Evolutionary conservation across 2,329 filamentous ascomycete species (phyloP), one percentile per base, ranked within the genome.

Genomic region (Achaetomium macrosporum): DNA sequence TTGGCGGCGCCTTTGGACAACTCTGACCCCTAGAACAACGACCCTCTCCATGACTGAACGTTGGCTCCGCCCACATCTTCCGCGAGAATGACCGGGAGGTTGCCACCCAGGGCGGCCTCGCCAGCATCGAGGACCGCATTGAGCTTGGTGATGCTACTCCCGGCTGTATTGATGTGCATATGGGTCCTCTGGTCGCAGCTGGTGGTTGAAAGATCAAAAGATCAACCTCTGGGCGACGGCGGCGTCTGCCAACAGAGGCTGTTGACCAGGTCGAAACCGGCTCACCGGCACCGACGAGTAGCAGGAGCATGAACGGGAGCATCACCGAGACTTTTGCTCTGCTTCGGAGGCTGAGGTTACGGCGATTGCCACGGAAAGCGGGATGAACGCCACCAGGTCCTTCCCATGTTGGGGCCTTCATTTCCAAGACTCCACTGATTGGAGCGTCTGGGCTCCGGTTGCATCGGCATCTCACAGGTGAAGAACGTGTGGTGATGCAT

Each of bases 181-280:
- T 25, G 36, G 30, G 7, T 12, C 36, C 12, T 29, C 25, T 13
- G 37, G 25, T 33, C 36, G 37, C 17, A 29, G 16, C 8, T 48
- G 37, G 12, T 48, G 20, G 20, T 41, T 48, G 46, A 41, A 48
- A n/a, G n/a, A n/a, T n/a, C n/a, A n/a, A n/a, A n/a, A n/a, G 46
- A 41, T 20, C 36, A 48, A 12, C 25, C 25, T 48, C 25, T 20
- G 46, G 9, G 25, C 37, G 5, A 25, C 46, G 11, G n/a, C n/a
- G n/a, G n/a, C n/a, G n/a, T 5, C 16, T 15, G 12, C 25, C 12
- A 48, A 48, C n/a, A 37, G 46, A 17, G 36, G 46, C n/a, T 31
- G 41, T 16, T 48, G 46, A 37, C 33, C 46, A 9, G 46, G 36
- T 20, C 46, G 36, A 9, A 48, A 29, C 46, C 36, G 37, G 29